Base-by-base conservation (phyloP, 1,284 basidiomycete genomes). In the Serendipita sp. region DNA sequence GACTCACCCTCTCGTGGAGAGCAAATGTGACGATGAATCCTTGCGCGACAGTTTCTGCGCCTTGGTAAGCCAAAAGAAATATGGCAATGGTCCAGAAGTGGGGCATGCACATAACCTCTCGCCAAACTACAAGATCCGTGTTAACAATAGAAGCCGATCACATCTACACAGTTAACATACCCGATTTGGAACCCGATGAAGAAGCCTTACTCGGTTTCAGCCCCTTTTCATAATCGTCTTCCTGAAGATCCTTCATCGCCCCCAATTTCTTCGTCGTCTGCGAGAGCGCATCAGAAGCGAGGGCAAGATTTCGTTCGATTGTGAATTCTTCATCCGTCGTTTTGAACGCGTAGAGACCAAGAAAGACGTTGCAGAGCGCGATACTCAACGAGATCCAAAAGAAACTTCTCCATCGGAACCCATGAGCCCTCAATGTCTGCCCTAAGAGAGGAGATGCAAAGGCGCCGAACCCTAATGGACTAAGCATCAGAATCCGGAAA, bases 21-120 rank as follows among this genome's bases (percentile, higher is more conserved):
- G 82, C 70, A 66, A 79, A 82, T 3, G 78, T 75, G n/a, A 78
- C 78, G 67, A 80, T 79, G 62, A 79, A 79, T 60, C 76, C 78
- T 68, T 79, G 78, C 0, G 77, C 79, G 1, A 75, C 71, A 1
- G 79, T 80, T n/a, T 58, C 53, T 6, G 53, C 53, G 8, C 53
- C 53, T n/a, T 58, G 53, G n/a, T 58, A 58, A 71, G 81, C 79
- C 61, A 79, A 38, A 8, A 62, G 30, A 26, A 60, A 60, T 17
- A 60, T n/a, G 15, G 17, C 29, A 61, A 5, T 34, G 26, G 17
- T 22, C 49, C 22, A 61, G 47, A 60, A 41, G 34, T 15, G 45
- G 64, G 17, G 22, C 44, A 61, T 53, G 60, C 41, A 47, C 29
- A 60, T 17, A 60, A 47, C 12, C 6, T 69, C 72, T 42, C 41